phyloP scores from a whole-genome alignment of 2,329 filamentous ascomycete species.

The Talaromyces sp. region DNA sequence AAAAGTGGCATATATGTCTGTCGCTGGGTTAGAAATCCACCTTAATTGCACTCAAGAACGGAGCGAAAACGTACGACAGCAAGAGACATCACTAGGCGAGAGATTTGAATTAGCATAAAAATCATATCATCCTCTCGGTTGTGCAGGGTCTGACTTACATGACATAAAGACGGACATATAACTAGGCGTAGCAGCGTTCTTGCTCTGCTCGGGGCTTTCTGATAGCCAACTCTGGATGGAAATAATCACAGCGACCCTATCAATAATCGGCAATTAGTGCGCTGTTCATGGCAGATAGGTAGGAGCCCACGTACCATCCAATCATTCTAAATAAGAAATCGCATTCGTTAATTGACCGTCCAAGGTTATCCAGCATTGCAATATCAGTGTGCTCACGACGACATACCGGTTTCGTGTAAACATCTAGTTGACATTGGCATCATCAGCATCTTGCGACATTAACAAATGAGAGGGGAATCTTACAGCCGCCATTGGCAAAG shows the following conservation, averaged over 20 bases:
- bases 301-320: conserved; percentile 52
- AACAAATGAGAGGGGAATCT: conserved; percentile 24
- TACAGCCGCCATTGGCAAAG: conserved; percentile 87
- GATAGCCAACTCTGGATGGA: conserved; percentile 49
- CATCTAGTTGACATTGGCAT: conserved; percentile 54
- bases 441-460: conserved; percentile 22
- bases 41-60: not conserved
- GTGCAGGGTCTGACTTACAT: conserved; percentile 50
- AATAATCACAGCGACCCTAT: conserved; percentile 48
- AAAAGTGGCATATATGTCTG: conserved; percentile 64
- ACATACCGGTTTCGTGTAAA: conserved; percentile 82
- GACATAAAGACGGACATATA: conserved; percentile 78
- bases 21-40: conserved; percentile 23
- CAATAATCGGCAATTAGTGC: not conserved
- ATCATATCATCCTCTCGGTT: not conserved
- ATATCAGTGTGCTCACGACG: not conserved
- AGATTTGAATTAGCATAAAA: not conserved
- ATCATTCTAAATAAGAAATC: conserved; percentile 52
- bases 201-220: conserved; percentile 51
- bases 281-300: not conserved
- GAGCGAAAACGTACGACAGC: conserved; percentile 42
- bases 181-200: conserved; percentile 64
- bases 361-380: not conserved
- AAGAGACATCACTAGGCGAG: conserved; percentile 57
- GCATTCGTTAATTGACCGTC: not conserved